Evolutionary conservation across 176 grass and related monocot genomes (phyloP), one percentile per base, ranked within the genome.

Genomic region (Microstegium vimineum): DNA sequence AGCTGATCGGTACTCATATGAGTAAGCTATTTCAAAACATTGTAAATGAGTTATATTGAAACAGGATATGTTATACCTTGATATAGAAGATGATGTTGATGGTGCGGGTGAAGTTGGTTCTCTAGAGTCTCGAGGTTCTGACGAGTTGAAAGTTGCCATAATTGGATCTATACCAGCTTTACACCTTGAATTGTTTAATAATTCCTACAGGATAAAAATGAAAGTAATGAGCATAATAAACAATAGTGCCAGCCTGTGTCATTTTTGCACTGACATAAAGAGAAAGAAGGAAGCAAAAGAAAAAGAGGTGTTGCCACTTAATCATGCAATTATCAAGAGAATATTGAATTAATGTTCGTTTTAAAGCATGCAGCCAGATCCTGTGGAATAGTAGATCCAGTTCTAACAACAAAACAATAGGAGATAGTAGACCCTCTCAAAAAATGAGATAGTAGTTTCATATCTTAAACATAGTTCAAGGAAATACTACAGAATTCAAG

Each of bases 41-140:
- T 70, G 34, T 27, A 64, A 81, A 23, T 65, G 25, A 60, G 28
- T 0, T 66, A 41, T 7, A 51, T 25, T 37, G 27, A 30, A 38
- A 28, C 18, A 6, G 33, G 64, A 77, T 69, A 30, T 52, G 60
- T 14, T 72, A 89, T 98, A 98, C 96, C 96, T 88, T 61, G 93
- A 93, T 86, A 68, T 86, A 82, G 89, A 89, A 82, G 96, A 91
- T 22, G 92, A 95, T 7, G 87, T 84, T 71, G 93, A 95, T 42
- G 86, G 86, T 32, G 71, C 32, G 8, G 92, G 90, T 76, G 93
- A 98, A 91, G 80, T 63, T 28, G 78, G 40, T 47, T 87, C 82
- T 33, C 37, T 30, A 25, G 83, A 83, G 4, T 86, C 73, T 14
- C 46, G 92, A 42, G 38, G 77, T 69, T 83, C 81, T 26, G 87